Base-by-base conservation (phyloP, 768 basidiomycete species). In the Mycena rebaudengoi region DNA sequence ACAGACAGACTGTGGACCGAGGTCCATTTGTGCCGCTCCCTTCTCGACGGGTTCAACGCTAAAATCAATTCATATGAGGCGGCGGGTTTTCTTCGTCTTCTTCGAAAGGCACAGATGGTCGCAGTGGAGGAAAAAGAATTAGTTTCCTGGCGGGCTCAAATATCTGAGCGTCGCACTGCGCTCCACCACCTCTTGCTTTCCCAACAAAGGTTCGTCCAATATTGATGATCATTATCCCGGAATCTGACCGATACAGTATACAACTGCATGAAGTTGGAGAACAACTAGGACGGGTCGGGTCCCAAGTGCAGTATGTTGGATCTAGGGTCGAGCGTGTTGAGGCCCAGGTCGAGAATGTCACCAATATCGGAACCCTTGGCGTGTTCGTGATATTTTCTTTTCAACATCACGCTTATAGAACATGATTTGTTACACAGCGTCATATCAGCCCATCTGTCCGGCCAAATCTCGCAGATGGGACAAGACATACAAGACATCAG, bases 1-100 rank as follows among this genome's bases (percentile, higher is more conserved):
- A 43, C 58, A 46, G 40, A 37, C 56, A 46, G 56, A 39, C 43
- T 58, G n/a, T 21, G 56, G 26, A 46, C 40, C 25, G 45, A 58
- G 28, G 11, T 58, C n/a, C 35, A n/a, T 58, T 58, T 49, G 56
- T 58, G 56, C 56, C 46, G 46, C 37, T 58, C 56, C 13, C 56
- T 58, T 16, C 46, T 58, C 20, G 56, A 49, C 46, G n/a, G 29
- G 46, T 49, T 58, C 46, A 12, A 39, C 28, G 37, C 45, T 3
- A 58, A 49, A 49, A 58, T 58, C 45, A 48, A 48, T 1, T 48
- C 56, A 29, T 40, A 49, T 20, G 45, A 58, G 37, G 18, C 35
- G 10, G 35, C 35, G 35, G 35, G 35, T 10, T 37, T n/a, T 10
- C 10, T 37, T 10, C 11, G 26, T 26, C 23, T 49, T 45, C 25